Conservation (phyloP, 805 yeast genomes). For the Lipomyces yamadae region DNA sequence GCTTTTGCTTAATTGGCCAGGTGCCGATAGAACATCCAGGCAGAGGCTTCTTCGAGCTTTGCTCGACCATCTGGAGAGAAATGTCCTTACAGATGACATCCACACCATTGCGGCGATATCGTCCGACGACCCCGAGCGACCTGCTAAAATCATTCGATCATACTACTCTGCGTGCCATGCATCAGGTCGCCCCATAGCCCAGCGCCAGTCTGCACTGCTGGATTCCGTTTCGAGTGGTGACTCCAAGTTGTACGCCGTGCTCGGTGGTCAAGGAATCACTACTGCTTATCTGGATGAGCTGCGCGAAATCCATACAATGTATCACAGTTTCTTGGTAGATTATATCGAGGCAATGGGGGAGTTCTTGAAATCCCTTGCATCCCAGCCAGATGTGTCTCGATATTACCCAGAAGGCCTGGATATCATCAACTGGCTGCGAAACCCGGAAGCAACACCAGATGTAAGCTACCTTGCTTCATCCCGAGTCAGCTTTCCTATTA, state of each 20-base stretch:
- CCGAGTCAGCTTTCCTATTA: constrained; percentile 94
- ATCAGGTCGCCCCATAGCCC: constrained; percentile 55
- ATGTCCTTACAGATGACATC: constrained; percentile 73
- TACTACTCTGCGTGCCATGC: constrained; percentile 68
- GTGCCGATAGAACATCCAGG: too few species aligned
- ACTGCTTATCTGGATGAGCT: constrained; percentile 97
- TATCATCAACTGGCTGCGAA: constrained; percentile 81
- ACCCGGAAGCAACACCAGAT: constrained; percentile 86
- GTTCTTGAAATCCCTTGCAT: constrained; percentile 66
- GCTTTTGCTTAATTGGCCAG: too few species aligned
- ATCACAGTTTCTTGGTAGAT: constrained; percentile 73
- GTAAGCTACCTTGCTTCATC: constrained; percentile 84
- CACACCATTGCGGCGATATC: constrained; percentile 83
- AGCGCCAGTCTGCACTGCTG: constrained; percentile 64
- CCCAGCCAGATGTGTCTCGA: constrained; percentile 78
- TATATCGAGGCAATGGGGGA: constrained; percentile 72
- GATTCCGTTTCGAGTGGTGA: constrained; percentile 58
- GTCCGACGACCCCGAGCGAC: constrained; percentile 61
- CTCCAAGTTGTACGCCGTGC: constrained; percentile 77
- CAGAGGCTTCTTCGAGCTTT: constrained; percentile 66
- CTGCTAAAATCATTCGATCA: constrained; percentile 73
- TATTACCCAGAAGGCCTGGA: constrained; percentile 93
- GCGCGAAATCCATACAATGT: constrained; percentile 77
- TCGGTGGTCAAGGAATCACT: constrained; percentile 99
- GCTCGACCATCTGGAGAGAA: constrained; percentile 46